Evolutionary conservation across 2,329 filamentous ascomycete genomes (phyloP), one percentile per base, ranked within the genome.

Genomic region (Verticillium nonalfalfae): DNA sequence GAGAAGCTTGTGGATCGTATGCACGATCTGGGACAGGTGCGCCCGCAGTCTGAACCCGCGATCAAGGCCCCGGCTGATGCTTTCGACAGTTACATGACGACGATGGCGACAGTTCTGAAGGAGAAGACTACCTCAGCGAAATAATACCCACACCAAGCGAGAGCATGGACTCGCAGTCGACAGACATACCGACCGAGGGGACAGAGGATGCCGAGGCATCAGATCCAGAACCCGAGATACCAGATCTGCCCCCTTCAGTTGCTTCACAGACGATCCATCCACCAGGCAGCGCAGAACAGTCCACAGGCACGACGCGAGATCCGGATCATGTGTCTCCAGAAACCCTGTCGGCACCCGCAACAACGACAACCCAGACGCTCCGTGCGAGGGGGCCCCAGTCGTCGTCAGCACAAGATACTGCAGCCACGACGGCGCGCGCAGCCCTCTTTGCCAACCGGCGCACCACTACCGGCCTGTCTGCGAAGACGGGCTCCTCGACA

Each of bases 1-100:
- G 89, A 90, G 67, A 79, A 83, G 60, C 74, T 94, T 52, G 78
- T 84, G 54, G 85, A 90, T 66, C 79, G 88, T 40, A 73, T 94
- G 64, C 79, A 86, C 62, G 90, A 93, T 68, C 72, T 93, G 10
- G 82, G 87, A 67, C 85, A 90, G 66, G 80, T 90, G 61, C 74
- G 70, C 7, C 5, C 4, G 18, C 3, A 3, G 15, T 3, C n/a
- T n/a, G 3, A 58, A 35, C 3, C 67, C 66, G 1, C 60, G 26
- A 57, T 2, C 61, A 62, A 7, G 56, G 59, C 11, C 74, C 21
- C 72, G 7, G 73, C 78, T 35, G 76, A 80, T 26, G 73, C 71
- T 18, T 70, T 74, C 18, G 72, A 73, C 14, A 72, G 73, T 36
- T 68, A 67, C 35, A 75, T 9, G 73, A 75, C 5, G 75, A 74